Percentiles rank a stretch among this genome's conserved stretches.
Conservation (phyloP, 345 rosid species). For the Bruguiera gymnorhiza region DNA sequence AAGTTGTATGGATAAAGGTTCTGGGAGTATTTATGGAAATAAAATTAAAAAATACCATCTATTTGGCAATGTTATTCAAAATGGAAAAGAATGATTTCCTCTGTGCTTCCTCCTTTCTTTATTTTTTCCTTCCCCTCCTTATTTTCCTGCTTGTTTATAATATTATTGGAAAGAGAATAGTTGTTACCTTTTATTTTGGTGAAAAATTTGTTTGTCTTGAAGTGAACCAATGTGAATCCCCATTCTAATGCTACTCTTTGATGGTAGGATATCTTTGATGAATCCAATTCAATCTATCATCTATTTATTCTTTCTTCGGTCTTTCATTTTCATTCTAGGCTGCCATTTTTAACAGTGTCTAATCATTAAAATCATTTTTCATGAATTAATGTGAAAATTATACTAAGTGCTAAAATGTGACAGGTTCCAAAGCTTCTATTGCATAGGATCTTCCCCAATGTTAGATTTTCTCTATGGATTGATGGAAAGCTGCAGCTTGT, state of each 20-base stretch:
- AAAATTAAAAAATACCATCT: no score
- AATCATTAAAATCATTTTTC: slow-evolving; percentile 1
- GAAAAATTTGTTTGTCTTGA: neutral
- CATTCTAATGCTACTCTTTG: neutral
- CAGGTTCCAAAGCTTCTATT: slow-evolving; percentile 89
- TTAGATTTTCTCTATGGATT: slow-evolving; percentile 78
- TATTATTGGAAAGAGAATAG: neutral
- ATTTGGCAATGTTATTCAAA: no score
- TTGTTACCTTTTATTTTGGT: neutral
- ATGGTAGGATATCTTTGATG: neutral
- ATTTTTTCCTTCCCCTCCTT: neutral
- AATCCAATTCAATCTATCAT: neutral
- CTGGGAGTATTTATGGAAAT: no score
- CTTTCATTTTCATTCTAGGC: neutral
- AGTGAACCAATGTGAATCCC: neutral
- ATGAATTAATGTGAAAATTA: neutral
- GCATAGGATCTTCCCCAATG: slow-evolving; percentile 77
- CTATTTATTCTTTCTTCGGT: neutral
- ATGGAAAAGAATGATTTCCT: no score
- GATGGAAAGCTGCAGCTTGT: slow-evolving; percentile 91
- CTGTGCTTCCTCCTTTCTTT: no score
- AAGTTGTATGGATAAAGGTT: no score
- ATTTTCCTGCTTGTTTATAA: neutral
- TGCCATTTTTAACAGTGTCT: neutral
- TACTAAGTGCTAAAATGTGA: slow-evolving; percentile 20